Evolutionary conservation across 2,329 filamentous ascomycete genomes (phyloP).

Genomic region (Ceratocystis smalleyi): DNA sequence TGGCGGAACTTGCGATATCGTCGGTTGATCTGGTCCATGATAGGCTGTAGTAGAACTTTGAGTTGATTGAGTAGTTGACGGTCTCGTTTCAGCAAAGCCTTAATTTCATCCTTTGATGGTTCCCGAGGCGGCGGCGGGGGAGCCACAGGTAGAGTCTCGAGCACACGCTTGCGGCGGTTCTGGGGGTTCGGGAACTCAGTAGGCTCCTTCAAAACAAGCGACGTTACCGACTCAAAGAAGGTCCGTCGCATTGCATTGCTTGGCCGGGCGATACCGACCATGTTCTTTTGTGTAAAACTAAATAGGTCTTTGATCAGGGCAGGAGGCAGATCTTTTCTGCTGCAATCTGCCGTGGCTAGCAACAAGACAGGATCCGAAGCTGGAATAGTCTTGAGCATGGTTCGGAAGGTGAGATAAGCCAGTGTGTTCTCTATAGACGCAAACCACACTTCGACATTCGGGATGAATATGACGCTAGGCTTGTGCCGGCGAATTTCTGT

Average conservation of each 20-base stretch:
- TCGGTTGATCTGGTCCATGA: slow-evolving; percentile 91
- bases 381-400: slow-evolving; percentile 66
- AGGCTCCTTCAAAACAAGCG: slow-evolving; percentile 65
- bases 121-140: slow-evolving; percentile 53
- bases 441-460: slow-evolving; percentile 81
- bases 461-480: slow-evolving; percentile 89
- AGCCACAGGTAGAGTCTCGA: slow-evolving; percentile 63
- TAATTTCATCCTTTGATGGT: slow-evolving; percentile 63
- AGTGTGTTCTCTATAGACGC: slow-evolving; percentile 44
- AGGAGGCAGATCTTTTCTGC: slow-evolving; percentile 43
- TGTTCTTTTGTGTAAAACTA: slow-evolving; percentile 67
- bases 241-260: slow-evolving; percentile 48
- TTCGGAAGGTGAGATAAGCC: slow-evolving; percentile 65
- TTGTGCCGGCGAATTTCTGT: slow-evolving; percentile 87
- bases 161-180: slow-evolving; percentile 69
- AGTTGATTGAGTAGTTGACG: slow-evolving; percentile 69
- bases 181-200: slow-evolving; percentile 74
- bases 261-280: slow-evolving; percentile 54
- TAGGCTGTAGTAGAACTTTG: slow-evolving; percentile 77
- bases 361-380: slow-evolving; percentile 81
- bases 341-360: slow-evolving; percentile 66
- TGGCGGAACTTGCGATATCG: slow-evolving; percentile 80
- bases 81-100: slow-evolving; percentile 66
- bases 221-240: slow-evolving; percentile 62
- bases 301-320: slow-evolving; percentile 65